Percentiles rank a stretch among this genome's conserved stretches.
These are phyloP conservation scores for Austropuccinia psidii DNA, from an alignment of 1,284 basidiomycete genomes.

Conservation along the genomic window DNA sequence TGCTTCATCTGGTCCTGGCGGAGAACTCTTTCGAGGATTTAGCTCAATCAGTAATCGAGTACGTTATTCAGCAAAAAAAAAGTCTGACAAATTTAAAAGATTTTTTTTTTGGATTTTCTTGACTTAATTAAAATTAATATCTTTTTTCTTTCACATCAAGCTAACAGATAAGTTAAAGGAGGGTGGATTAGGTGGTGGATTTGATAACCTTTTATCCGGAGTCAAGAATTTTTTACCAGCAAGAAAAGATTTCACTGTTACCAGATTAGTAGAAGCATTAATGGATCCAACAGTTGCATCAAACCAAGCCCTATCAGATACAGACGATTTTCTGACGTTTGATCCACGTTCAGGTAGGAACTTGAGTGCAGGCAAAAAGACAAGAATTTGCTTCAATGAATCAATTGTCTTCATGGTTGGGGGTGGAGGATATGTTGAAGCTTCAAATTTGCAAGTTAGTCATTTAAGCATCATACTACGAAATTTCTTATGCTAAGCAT, in stretches of 20 bases:
- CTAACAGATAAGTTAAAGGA: slow-evolving; percentile 89
- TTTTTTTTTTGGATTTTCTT: neutral
- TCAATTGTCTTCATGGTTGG: slow-evolving; percentile 92
- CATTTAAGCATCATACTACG: slow-evolving; percentile 50
- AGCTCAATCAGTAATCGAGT: slow-evolving; percentile 83
- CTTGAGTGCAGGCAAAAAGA: slow-evolving; percentile 49
- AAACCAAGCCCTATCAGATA: slow-evolving; percentile 85
- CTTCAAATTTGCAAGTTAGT: slow-evolving; percentile 88
- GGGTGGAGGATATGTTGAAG: slow-evolving; percentile 94
- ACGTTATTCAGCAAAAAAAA: slow-evolving; percentile 47
- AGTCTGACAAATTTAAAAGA: neutral
- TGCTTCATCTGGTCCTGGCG: slow-evolving; percentile 52
- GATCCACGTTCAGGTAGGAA: slow-evolving; percentile 64
- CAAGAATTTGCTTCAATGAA: slow-evolving; percentile 76
- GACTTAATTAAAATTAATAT: neutral
- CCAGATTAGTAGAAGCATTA: slow-evolving; percentile 83
- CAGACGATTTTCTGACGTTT: slow-evolving; percentile 90
- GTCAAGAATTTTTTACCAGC: slow-evolving; percentile 97
- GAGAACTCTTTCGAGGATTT: slow-evolving; percentile 82
- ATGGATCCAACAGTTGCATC: slow-evolving; percentile 93
- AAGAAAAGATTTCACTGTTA: slow-evolving; percentile 86
- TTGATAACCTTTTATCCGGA: slow-evolving; percentile 91
- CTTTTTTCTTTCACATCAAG: slow-evolving; percentile 48
- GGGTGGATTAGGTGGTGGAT: slow-evolving; percentile 61
- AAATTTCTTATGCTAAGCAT: neutral